Conservation (phyloP, 1,284 basidiomycete species). For the Cryptococcus sp. region DNA sequence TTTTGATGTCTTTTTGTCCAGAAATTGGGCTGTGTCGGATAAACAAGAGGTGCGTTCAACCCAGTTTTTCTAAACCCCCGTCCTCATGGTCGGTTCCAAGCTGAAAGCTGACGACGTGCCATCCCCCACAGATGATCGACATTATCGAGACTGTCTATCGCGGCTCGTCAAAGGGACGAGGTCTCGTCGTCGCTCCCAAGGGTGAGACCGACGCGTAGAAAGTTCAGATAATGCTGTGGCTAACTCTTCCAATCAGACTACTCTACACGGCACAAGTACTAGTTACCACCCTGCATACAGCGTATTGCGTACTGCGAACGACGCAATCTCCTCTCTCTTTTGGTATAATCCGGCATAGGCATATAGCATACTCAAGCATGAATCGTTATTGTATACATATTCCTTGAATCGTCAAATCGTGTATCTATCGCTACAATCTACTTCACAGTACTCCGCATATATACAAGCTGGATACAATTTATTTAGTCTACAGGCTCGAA, state of each 20-base stretch:
- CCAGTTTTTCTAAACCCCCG: neutral
- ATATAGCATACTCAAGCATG: no score
- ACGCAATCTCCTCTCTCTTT: no score
- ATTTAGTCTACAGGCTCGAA: conserved; percentile 6
- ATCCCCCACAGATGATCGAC: conserved; percentile 74
- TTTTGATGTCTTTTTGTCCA: conserved; percentile 41
- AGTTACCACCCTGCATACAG: conserved; percentile 3
- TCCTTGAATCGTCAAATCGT: no score
- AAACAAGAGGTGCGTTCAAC: conserved; percentile 77
- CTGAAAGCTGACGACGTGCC: neutral
- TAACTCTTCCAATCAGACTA: conserved; percentile 41
- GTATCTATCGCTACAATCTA: no score
- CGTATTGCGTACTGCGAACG: neutral
- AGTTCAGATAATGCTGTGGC: neutral
- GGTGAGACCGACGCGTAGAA: conserved; percentile 58
- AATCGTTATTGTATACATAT: no score
- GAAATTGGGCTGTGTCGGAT: conserved; percentile 96
- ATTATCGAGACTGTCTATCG: conserved; percentile 98
- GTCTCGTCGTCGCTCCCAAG: conserved; percentile 96
- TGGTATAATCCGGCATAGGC: no score
- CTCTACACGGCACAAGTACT: conserved; percentile 54
- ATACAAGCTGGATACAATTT: neutral
- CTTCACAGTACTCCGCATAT: no score
- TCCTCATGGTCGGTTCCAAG: neutral
- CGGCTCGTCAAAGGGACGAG: conserved; percentile 94